These are phyloP conservation scores for Hirschioporus abietinus DNA, from an alignment of 768 basidiomycete species.

Conservation along the genomic window DNA sequence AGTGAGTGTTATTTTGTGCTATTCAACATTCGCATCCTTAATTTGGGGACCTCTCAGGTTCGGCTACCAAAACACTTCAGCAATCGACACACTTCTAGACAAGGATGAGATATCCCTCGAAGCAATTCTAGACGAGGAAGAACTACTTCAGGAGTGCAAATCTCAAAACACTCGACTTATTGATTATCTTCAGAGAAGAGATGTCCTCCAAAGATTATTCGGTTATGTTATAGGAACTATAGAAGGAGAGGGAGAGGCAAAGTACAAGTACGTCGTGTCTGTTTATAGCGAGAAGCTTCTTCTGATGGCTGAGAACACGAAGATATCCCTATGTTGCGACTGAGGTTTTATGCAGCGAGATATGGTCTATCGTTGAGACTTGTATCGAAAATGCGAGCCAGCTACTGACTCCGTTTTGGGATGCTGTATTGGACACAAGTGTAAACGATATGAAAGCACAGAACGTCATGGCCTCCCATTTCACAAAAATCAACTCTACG, in stretches of 20 bases:
- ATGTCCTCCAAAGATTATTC: conserved; percentile 74
- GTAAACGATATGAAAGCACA: conserved; percentile 84
- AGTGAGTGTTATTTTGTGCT: conserved; percentile 24
- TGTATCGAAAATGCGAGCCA: conserved; percentile 68
- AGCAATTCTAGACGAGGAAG: conserved; percentile 89
- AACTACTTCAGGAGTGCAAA: conserved; percentile 93
- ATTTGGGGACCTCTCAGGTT: conserved; percentile 46
- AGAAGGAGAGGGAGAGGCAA: conserved; percentile 70
- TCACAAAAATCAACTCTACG: conserved; percentile 88
- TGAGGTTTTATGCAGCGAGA: conserved; percentile 92
- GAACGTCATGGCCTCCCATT: conserved; percentile 86
- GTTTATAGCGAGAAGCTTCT: conserved; percentile 12
- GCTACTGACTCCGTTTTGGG: conserved; percentile 87
- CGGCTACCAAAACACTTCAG: conserved; percentile 83
- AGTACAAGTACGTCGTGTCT: conserved; percentile 65
- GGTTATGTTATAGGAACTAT: conserved; percentile 86
- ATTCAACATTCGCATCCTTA: conserved; percentile 6
- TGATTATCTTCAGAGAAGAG: conserved; percentile 78
- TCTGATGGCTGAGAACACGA: conserved; percentile 5
- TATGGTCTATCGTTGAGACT: conserved; percentile 92
- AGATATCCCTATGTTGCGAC: conserved; percentile 93
- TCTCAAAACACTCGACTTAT: conserved; percentile 85
- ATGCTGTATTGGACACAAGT: conserved; percentile 72
- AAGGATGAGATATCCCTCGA: conserved; percentile 88
- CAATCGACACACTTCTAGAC: conserved; percentile 86